These are phyloP conservation scores for thale cress (Arabidopsis thaliana) DNA, from an alignment of 345 rosid genomes.

Conservation along the genomic window TAIR10.1 NC_003075.7:7805001-7805500, in stretches of 20 bases:
- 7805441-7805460: neutral
- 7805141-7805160: slow-evolving; percentile 98
- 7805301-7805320: slow-evolving; percentile 96
- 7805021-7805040: neutral
- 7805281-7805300: slow-evolving; percentile 17
- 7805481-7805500: slow-evolving; percentile 9
- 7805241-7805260: slow-evolving; percentile 2
- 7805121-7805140: slow-evolving; percentile 95
- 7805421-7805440: neutral
- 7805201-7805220: slow-evolving; percentile 97
- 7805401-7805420: neutral
- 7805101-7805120: slow-evolving; percentile 94
- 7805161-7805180: slow-evolving; percentile 99
- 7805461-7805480: neutral
- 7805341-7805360: slow-evolving; percentile 84
- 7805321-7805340: slow-evolving; percentile 88
- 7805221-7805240: slow-evolving; percentile 61
- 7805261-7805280: neutral
- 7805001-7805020: neutral
- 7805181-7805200: slow-evolving; percentile 97
- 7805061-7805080: slow-evolving; percentile 4
- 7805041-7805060: neutral
- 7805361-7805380: slow-evolving; percentile 41
- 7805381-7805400: slow-evolving; percentile 14
- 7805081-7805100: slow-evolving; percentile 70